Evolutionary conservation across 257 asterid genomes (phyloP).

Genomic region (Nicotiana attenuata): DNA sequence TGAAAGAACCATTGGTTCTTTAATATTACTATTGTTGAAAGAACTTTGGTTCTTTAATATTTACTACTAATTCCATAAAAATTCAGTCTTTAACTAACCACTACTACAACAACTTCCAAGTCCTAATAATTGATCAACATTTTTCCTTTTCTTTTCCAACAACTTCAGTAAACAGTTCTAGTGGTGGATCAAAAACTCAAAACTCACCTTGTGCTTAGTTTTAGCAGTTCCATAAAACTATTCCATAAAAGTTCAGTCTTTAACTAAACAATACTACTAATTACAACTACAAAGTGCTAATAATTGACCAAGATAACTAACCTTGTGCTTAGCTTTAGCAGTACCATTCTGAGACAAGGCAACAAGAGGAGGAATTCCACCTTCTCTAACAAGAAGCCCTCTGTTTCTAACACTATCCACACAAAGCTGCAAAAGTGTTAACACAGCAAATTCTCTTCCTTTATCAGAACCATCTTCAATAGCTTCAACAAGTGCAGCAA

Average conservation of each 20-base stretch:
- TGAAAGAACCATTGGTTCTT: not conserved
- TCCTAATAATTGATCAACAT: not conserved
- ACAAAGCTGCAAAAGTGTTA: conserved; percentile 79
- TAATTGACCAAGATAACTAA: conserved; percentile 19
- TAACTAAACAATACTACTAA: not conserved
- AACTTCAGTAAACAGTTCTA: not conserved
- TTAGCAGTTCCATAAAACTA: conserved; percentile 49
- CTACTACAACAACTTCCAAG: not conserved
- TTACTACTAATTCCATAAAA: not conserved
- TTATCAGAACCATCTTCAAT: conserved; percentile 79
- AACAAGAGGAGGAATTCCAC: conserved; percentile 93
- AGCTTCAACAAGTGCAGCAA: conserved; percentile 76
- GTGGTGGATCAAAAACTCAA: not conserved
- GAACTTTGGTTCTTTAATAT: not conserved
- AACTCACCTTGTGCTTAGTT: conserved; percentile 80
- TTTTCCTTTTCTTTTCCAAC: not conserved
- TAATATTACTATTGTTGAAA: not conserved
- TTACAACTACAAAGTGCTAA: not conserved
- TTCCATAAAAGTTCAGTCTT: not conserved
- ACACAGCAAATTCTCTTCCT: conserved; percentile 84
- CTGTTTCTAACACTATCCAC: conserved; percentile 69
- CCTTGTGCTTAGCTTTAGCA: conserved; percentile 92
- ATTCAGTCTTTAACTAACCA: not conserved
- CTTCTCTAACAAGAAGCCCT: conserved; percentile 89
- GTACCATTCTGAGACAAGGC: conserved; percentile 87